Conservation (phyloP, 2,329 filamentous ascomycete genomes). For the Xylaria sp. region DNA sequence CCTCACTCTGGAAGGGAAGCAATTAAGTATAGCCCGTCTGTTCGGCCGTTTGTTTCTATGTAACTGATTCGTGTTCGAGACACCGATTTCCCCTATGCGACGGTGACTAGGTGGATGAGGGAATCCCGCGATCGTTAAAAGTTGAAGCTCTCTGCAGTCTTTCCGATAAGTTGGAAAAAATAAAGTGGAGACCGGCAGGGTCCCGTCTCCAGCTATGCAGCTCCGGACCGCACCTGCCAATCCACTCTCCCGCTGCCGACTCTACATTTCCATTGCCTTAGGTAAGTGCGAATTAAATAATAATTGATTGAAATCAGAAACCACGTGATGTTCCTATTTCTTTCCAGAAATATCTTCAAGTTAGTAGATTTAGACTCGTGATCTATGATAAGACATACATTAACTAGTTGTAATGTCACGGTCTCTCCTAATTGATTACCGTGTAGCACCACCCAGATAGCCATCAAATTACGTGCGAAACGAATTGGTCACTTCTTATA, state of each 20-base stretch:
- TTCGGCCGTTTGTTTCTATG: neutral
- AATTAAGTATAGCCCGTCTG: neutral
- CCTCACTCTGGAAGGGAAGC: slow-evolving; percentile 16
- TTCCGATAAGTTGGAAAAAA: slow-evolving; percentile 28
- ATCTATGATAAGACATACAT: too few relatives aligned
- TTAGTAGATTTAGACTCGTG: too few relatives aligned
- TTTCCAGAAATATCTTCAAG: too few relatives aligned
- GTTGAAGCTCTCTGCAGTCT: slow-evolving; percentile 17
- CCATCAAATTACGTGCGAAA: neutral
- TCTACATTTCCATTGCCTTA: neutral
- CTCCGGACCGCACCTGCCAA: neutral
- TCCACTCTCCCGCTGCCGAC: neutral
- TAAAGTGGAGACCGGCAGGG: slow-evolving; percentile 28
- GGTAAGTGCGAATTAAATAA: neutral
- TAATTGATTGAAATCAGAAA: neutral
- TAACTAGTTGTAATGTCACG: too few relatives aligned
- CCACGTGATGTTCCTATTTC: too few relatives aligned
- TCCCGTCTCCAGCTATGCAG: neutral
- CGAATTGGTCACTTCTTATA: neutral
- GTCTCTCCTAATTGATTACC: neutral
- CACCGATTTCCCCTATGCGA: neutral
- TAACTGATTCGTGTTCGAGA: neutral
- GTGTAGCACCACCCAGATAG: too few relatives aligned
- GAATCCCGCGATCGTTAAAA: slow-evolving; percentile 11
- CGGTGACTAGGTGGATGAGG: slow-evolving; percentile 3